phyloP scores from a whole-genome alignment of 805 yeast genomes.

The Cyberlindnera galapagoensis region DNA sequence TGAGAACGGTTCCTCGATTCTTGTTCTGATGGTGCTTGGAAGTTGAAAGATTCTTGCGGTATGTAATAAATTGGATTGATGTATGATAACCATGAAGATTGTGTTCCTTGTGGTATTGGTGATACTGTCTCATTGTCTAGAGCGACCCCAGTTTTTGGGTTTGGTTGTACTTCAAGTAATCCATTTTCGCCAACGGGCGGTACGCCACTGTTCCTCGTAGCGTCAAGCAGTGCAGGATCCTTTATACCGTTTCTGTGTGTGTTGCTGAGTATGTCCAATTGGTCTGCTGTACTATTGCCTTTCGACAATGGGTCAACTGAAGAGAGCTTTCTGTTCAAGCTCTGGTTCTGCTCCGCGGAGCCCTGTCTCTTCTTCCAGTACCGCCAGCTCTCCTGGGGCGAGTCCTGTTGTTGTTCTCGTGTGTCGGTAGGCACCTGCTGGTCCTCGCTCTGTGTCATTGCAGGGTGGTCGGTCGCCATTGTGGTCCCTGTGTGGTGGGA shows the following conservation, averaged over 20 bases:
- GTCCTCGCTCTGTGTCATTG: neutral
- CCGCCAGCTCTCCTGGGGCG: constrained; percentile 17
- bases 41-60: constrained; percentile 4
- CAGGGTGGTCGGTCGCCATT: neutral
- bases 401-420: neutral
- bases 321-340: constrained; percentile 12
- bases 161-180: no score
- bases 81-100: constrained; percentile 4
- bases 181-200: no score
- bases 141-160: neutral
- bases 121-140: neutral
- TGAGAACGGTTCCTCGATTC: neutral
- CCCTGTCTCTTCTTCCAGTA: constrained; percentile 21
- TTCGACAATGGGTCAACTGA: constrained; percentile 14
- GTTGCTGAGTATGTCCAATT: no score
- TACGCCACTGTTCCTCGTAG: no score
- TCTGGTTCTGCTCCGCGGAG: constrained; percentile 15
- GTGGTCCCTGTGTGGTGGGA: neutral
- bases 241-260: no score
- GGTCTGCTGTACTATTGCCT: no score
- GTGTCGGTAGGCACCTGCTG: no score
- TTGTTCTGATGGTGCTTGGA: neutral
- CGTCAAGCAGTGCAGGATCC: no score
- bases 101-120: neutral
- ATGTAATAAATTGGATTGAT: constrained; percentile 8